Percentiles rank a stretch among this genome's conserved stretches.
Conservation (phyloP, 1,284 basidiomycete species). For the Takashimella tepidaria region DNA sequence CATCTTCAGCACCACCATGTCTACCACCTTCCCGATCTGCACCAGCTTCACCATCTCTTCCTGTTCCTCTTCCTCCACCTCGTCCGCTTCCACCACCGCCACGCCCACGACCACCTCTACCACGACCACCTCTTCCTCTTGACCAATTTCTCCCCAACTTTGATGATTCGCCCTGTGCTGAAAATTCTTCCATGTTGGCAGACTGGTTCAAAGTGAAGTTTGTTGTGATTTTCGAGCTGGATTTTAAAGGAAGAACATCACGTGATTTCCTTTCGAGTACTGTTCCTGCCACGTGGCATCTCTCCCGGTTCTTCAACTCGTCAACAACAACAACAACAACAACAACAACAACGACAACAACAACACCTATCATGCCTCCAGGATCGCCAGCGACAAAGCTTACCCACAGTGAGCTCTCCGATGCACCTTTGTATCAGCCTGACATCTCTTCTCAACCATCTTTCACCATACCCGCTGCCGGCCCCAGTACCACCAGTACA, state of each 20-base stretch:
- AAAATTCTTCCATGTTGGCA: constrained; percentile 11
- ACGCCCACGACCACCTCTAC: constrained; percentile 16
- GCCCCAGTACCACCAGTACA: no score
- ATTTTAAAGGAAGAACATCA: no score
- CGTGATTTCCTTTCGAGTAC: no score
- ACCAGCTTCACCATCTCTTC: constrained; percentile 10
- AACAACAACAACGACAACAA: no score
- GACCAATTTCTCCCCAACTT: no score
- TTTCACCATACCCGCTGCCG: not conserved
- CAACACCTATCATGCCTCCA: no score
- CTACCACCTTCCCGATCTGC: constrained; percentile 3
- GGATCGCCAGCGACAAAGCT: not conserved
- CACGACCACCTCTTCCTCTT: constrained; percentile 1
- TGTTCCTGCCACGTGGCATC: no score
- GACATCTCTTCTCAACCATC: not conserved
- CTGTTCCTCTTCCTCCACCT: constrained; percentile 13
- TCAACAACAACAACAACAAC: no score
- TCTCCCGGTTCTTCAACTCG: no score
- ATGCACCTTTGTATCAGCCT: not conserved
- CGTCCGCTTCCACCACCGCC: constrained; percentile 10
- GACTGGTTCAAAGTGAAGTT: no score
- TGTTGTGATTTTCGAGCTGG: no score
- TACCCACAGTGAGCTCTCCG: not conserved
- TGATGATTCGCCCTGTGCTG: constrained; percentile 1
- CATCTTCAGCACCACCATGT: not conserved